Base-by-base conservation (phyloP, 345 rosid genomes). In the Ceriops tagal region DNA sequence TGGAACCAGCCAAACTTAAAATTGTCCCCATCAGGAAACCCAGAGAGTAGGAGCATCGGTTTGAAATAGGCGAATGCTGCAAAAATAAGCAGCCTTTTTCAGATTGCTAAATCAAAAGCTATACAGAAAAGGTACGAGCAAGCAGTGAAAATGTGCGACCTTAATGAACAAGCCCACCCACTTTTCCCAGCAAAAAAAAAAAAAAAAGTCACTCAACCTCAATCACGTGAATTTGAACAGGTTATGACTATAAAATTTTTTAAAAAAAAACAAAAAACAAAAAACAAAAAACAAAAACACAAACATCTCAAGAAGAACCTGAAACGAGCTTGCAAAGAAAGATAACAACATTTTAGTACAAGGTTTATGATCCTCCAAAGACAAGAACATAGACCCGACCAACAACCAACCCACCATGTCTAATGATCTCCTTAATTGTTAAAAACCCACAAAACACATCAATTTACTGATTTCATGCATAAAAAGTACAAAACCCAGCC, bases 1-100 rank as follows among this genome's bases (percentile, higher is more conserved):
- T 71, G 16, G 86, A 69, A 68, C 77, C 71, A 80, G 76, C 82
- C 58, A 77, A 77, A 73, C 89, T 85, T 69, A 85, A 66, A 59
- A 88, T 62, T 43, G 76, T 71, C 58, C 90, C 90, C 90, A 88
- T 87, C 6, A 28, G 15, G 47, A 30, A 69, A 26, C 55, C 18
- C 53, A 32, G 18, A 34, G 43, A 30, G 31, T n/a, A 61, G 61
- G 51, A 72, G 21, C 32, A 58, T 28, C 60, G 26, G n/a, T 32
- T 47, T 34, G 59, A 46, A 49, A 65, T 19, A 11, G 39, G 27
- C 4, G 18, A 68, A 68, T 47, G 32, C 73, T 68, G 73, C 67
- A 74, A 67, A 49, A 46, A 31, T 31, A 9, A 4, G 19, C n/a
- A 6, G 16, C 32, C 53, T 20, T 24, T 52, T 58, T 49, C 64